Percentiles rank a stretch among this genome's conserved stretches.
phyloP scores from a whole-genome alignment of 2,329 filamentous ascomycete species.

The Monilinia laxa region DNA sequence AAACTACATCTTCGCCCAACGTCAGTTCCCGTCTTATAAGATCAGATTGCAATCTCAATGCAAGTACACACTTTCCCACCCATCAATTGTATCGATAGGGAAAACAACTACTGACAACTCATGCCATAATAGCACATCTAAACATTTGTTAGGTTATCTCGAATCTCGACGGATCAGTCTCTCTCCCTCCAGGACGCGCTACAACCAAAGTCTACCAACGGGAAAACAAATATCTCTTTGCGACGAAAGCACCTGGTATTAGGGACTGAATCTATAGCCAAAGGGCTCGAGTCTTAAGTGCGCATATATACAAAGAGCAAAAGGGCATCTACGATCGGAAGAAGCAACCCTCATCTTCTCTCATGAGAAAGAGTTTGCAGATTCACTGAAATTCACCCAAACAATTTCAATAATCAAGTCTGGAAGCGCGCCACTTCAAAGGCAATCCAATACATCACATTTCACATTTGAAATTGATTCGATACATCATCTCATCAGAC shows the following conservation, averaged over 20 bases:
- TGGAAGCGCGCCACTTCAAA: constrained; percentile 19
- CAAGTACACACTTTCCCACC: constrained; percentile 3
- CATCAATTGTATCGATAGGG: background rate
- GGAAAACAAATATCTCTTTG: background rate
- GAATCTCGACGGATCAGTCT: background rate
- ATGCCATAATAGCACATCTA: background rate
- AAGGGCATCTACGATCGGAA: background rate
- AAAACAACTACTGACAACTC: background rate
- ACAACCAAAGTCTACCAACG: background rate
- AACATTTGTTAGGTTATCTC: background rate
- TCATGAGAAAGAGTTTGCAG: background rate
- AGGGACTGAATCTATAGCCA: background rate
- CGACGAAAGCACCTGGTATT: background rate
- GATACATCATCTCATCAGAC: constrained; percentile 34
- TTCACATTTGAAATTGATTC: constrained; percentile 20
- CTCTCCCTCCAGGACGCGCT: background rate
- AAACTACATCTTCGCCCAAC: constrained; percentile 25
- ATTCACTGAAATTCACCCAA: background rate
- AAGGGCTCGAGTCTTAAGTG: constrained; percentile 1
- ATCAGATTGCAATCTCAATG: constrained; percentile 8
- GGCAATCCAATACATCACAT: constrained; percentile 6
- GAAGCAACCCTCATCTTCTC: background rate
- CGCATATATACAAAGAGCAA: background rate
- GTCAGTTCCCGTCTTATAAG: constrained; percentile 11
- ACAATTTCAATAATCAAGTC: background rate